Evolutionary conservation across 306 rosid species (phyloP), one percentile per base, ranked within the genome.

Genomic region (Pterocarpus santalinus): DNA sequence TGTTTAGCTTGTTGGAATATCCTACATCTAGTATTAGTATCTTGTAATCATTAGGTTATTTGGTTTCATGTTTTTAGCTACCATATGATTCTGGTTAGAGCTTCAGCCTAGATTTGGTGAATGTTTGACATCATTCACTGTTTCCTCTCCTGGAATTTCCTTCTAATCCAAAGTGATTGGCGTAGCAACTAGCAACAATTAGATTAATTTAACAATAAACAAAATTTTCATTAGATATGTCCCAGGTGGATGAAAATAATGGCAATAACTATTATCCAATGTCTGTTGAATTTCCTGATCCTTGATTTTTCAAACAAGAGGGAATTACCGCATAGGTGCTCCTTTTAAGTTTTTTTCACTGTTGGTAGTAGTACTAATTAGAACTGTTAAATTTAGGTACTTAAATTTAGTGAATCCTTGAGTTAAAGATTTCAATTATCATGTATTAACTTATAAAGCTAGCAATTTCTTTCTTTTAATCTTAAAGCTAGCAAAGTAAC

Each of bases 11-110:
- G 47, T 63, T 33, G 51, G 75, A 65, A 44, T 75, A 66, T n/a
- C 74, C 49, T 71, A 65, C 5, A 28, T 62, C 44, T 61, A 73
- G 28, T 57, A 72, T 81, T 65, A 36, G 30, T 67, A 64, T 72
- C 38, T 28, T 8, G 38, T 5, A 4, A 53, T 75, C 30, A 63
- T 82, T 70, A 46, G 74, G 7, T 65, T 47, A 35, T 51, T 64
- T 68, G 46, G 68, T 70, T 52, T 32, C 16, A 11, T 62, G 66
- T 36, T 53, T 55, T 14, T 28, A 17, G 66, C 17, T 30, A 56
- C 60, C 38, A 15, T 0, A 39, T 32, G 15, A 28, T 64, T 64
- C 58, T 30, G 60, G 68, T 67, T 39, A 38, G 43, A 56, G 32
- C 30, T 13, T 22, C 14, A 47, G 34, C 33, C 58, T 60, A 69